Evolutionary conservation across 2,329 filamentous ascomycete genomes (phyloP).

Genomic region (Ophiostoma australiae): DNA sequence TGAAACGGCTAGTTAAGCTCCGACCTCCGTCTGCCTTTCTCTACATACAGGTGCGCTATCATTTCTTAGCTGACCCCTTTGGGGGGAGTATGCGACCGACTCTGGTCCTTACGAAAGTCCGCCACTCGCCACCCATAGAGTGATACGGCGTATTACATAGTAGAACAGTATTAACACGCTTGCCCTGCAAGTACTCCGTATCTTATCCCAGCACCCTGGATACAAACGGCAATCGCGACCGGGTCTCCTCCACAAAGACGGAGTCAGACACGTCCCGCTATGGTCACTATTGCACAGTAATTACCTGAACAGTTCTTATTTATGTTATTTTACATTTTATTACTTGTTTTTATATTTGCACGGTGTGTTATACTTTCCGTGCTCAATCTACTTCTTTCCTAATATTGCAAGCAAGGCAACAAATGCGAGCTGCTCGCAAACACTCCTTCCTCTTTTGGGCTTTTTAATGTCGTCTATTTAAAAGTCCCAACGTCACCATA

Average conservation of each 20-base stretch:
- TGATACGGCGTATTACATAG: too few relatives aligned
- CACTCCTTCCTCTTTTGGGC: conserved; percentile 5
- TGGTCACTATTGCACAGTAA: neutral
- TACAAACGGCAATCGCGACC: neutral
- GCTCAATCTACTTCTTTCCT: neutral
- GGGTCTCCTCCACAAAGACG: neutral
- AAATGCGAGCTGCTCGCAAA: neutral
- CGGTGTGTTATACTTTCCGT: too few relatives aligned
- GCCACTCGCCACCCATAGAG: neutral
- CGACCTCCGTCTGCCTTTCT: conserved; percentile 1
- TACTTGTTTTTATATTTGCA: neutral
- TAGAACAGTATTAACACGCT: too few relatives aligned
- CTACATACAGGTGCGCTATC: neutral
- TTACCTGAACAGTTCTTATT: neutral
- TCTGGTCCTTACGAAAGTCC: neutral
- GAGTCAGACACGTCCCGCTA: neutral
- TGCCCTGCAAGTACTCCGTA: neutral
- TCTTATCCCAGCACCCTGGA: neutral
- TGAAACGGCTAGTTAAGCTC: neutral
- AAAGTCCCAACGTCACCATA: conserved; percentile 10
- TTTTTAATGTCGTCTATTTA: neutral
- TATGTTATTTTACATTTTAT: neutral
- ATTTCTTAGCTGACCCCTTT: neutral
- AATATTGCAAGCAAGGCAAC: neutral
- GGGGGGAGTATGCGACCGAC: neutral